Evolutionary conservation across 768 basidiomycete species (phyloP).

Genomic region (Macrolepiota dolichaula): DNA sequence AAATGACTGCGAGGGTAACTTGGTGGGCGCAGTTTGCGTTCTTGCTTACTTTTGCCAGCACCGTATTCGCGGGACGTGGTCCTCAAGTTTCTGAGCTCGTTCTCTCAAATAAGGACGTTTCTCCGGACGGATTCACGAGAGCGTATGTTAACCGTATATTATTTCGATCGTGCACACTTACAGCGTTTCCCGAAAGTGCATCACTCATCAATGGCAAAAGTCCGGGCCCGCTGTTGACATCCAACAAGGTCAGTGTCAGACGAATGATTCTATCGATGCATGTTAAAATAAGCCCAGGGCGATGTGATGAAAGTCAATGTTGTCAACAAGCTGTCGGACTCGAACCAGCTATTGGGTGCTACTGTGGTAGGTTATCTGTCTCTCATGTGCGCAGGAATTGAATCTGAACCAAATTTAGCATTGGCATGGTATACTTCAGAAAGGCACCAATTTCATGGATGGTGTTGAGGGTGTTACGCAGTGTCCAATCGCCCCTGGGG

Average conservation of each 20-base stretch:
- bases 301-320: slow-evolving; percentile 41
- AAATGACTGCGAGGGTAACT: neutral
- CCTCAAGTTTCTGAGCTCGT: slow-evolving; percentile 27
- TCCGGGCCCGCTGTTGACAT: slow-evolving; percentile 27
- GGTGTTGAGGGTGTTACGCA: slow-evolving; percentile 41
- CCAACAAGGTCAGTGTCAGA: slow-evolving; percentile 19
- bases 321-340: slow-evolving; percentile 39
- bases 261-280: neutral
- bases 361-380: slow-evolving; percentile 26
- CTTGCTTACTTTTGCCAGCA: neutral
- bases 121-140: slow-evolving; percentile 48
- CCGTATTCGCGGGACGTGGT: slow-evolving; percentile 18
- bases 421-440: slow-evolving; percentile 52
- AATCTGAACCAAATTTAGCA: slow-evolving; percentile 26
- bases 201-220: slow-evolving; percentile 24
- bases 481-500: slow-evolving; percentile 40
- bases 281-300: slow-evolving; percentile 19
- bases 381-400: neutral
- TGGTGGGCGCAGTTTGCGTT: neutral
- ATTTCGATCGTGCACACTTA: neutral
- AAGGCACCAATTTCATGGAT: slow-evolving; percentile 39
- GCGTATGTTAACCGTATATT: slow-evolving; percentile 5
- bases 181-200: slow-evolving; percentile 10
- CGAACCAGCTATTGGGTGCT: slow-evolving; percentile 25
- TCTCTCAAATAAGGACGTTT: slow-evolving; percentile 38